Base-by-base conservation (phyloP, 2,329 filamentous ascomycete species). In the Fusarium napiforme region DNA sequence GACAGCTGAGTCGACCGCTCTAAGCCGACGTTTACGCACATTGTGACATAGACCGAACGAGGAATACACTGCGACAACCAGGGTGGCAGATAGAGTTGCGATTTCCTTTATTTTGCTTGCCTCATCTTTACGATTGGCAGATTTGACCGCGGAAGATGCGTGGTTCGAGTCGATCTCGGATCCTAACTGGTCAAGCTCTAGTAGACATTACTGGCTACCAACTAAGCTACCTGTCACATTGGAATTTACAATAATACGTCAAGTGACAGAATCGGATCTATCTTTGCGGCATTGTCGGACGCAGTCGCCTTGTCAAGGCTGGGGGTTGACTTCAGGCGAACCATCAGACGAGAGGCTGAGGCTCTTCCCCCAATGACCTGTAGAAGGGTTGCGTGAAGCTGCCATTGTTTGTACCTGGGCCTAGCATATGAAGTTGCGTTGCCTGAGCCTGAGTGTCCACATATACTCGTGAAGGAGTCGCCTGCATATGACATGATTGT, bases 241-340 rank as follows among this genome's bases (percentile, higher is more conserved):
- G 37, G 36, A 61, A 61, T 34, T 71, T 40, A 56, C 67, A 71
- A 52, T 52, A 10, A 30, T 30, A 30, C 23, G 39, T 34, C 32
- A n/a, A 34, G 30, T 47, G 61, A 56, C 26, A 32, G 36, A 40
- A 46, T 39, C 36, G 14, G 15, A n/a, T 23, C 36, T 58, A 9
- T 23, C 23, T 30, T 28, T 39, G 53, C 32, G 26, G 32, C 32
- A 30, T 26, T 30, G 23, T 23, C 16, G 28, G n/a, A 57, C 56
- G 64, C 19, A 28, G 52, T 28, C 43, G 60, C 50, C 60, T 64
- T 26, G 37, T 26, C 14, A 37, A 26, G 45, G 34, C 23, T 23
- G 37, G 26, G 37, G 49, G n/a, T 23, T 18, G 43, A 37, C 45
- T 16, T 21, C 26, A 36, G 45, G 50, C 64, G 64, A 65, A 59